phyloP scores from a whole-genome alignment of 352 stramenopile species.

The Pythium plurisporium region DNA sequence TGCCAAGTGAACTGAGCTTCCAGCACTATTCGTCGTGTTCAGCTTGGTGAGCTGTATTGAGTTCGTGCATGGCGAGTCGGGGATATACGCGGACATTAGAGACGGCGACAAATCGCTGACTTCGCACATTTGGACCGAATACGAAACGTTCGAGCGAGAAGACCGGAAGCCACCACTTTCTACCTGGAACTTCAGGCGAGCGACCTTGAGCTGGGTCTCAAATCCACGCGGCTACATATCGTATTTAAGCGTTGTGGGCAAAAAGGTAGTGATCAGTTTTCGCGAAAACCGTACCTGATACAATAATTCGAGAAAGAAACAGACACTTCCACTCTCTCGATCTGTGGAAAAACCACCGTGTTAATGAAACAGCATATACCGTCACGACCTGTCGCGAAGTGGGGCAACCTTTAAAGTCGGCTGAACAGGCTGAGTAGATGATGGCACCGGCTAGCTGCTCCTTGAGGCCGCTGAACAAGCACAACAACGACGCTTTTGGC shows the following conservation, averaged over 20 bases:
- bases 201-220: constrained; percentile 46
- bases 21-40: neutral
- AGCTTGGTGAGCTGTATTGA: constrained; percentile 1
- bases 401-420: constrained; percentile 59
- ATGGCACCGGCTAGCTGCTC: constrained; percentile 43
- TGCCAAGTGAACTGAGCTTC: neutral
- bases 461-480: constrained; percentile 41
- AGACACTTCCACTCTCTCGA: constrained; percentile 37
- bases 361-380: neutral
- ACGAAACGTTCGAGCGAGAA: constrained; percentile 26
- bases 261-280: neutral
- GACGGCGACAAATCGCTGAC: constrained; percentile 39
- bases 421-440: constrained; percentile 52
- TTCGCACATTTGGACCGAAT: constrained; percentile 57
- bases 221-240: constrained; percentile 21
- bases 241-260: too few species aligned
- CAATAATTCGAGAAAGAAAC: constrained; percentile 58
- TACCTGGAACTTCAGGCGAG: constrained; percentile 53
- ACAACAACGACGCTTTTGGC: constrained; percentile 50
- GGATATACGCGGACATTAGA: constrained; percentile 29
- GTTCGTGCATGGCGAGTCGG: neutral
- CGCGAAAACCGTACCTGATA: constrained; percentile 42
- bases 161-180: constrained; percentile 24
- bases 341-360: constrained; percentile 24
- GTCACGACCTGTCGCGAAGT: neutral